These are phyloP conservation scores for Trebouxiophyceae sp. DNA, from an alignment of 163 green algal species.

Conservation along the genomic window DNA sequence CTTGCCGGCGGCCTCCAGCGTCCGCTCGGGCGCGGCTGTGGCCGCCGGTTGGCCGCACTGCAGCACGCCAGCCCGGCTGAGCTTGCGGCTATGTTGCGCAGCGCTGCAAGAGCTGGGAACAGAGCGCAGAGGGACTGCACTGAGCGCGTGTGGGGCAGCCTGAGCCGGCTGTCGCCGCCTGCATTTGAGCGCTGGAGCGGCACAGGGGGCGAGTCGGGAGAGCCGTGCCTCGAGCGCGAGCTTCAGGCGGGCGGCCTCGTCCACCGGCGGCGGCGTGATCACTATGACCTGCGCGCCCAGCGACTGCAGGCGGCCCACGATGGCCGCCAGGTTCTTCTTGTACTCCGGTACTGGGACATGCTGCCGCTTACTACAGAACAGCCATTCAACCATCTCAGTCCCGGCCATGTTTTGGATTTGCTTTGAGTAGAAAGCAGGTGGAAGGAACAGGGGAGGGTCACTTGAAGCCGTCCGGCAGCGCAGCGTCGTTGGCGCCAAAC, in stretches of 20 bases:
- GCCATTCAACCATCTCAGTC: no score
- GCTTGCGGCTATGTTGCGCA: neutral
- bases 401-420: neutral
- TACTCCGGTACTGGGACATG: conserved; percentile 73
- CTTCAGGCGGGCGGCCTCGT: conserved; percentile 33
- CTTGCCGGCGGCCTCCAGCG: conserved; percentile 16
- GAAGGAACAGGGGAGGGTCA: neutral
- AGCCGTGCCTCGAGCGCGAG: conserved; percentile 8
- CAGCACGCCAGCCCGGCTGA: no score
- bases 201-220: no score
- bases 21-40: conserved; percentile 31
- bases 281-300: conserved; percentile 51
- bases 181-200: no score
- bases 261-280: conserved; percentile 76
- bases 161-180: no score
- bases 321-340: conserved; percentile 49
- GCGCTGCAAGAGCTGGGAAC: neutral
- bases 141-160: no score
- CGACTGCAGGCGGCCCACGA: conserved; percentile 40
- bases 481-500: conserved; percentile 87
- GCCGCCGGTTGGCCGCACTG: neutral
- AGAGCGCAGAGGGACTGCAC: no score
- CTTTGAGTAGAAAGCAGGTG: neutral
- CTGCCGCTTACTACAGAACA: conserved; percentile 44
- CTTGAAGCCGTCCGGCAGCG: conserved; percentile 38